phyloP scores from a whole-genome alignment of 148 eudicot genomes.

The Gaultheria prostrata region DNA sequence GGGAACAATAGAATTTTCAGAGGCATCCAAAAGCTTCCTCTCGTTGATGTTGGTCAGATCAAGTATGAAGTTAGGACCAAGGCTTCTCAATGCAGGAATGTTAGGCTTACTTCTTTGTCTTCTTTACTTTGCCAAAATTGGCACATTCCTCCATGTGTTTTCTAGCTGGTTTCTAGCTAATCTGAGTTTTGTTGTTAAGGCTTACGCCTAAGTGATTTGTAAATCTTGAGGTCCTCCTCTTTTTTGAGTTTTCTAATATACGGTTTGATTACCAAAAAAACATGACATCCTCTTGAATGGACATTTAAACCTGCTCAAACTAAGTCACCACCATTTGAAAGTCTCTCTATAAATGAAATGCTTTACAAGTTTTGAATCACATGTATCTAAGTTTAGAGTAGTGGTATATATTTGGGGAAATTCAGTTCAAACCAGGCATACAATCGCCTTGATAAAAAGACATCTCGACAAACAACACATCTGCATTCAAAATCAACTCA shows the following conservation, averaged over 20 bases:
- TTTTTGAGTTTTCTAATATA: neutral
- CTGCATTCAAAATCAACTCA: no score
- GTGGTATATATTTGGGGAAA: no score
- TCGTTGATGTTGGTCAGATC: neutral
- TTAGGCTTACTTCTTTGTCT: neutral
- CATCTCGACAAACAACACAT: no score
- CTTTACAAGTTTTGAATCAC: no score
- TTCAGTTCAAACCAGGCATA: no score
- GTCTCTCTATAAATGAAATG: no score
- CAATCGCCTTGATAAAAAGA: no score
- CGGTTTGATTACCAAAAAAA: conserved; percentile 39
- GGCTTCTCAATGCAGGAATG: neutral
- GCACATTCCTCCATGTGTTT: neutral
- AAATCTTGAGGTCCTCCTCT: neutral
- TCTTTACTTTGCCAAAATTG: neutral
- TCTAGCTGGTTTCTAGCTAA: neutral
- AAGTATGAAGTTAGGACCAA: neutral
- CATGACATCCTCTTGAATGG: no score
- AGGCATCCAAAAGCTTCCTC: neutral
- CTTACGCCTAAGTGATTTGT: neutral
- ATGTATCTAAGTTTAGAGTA: no score
- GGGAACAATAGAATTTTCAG: neutral
- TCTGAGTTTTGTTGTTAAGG: neutral
- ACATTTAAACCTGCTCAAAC: no score
- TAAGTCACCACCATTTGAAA: no score